phyloP scores from a whole-genome alignment of 1,284 basidiomycete genomes.

The Cutaneotrichosporon sp. region DNA sequence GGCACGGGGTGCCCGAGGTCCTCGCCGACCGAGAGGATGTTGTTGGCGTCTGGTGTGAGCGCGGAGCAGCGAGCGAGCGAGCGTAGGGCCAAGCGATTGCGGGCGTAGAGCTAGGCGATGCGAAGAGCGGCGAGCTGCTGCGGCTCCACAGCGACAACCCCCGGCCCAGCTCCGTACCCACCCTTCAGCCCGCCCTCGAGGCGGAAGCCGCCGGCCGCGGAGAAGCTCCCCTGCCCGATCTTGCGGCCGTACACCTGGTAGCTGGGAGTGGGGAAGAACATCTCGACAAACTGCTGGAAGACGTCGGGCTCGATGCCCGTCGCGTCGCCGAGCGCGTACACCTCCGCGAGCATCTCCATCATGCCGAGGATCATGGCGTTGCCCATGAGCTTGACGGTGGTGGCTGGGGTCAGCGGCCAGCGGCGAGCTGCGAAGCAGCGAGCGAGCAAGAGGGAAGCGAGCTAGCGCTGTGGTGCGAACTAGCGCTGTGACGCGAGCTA shows the following conservation, averaged over 20 bases:
- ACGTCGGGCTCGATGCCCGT: constrained; percentile 33
- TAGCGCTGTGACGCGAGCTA: no score
- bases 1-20: constrained; percentile 31
- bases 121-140: no score
- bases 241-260: constrained; percentile 43
- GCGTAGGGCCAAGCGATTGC: no score
- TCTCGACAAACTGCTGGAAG: constrained; percentile 34
- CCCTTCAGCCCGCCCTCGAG: constrained; percentile 44
- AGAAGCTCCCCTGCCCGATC: constrained; percentile 41
- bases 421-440: no score
- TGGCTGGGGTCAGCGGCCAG: constrained; percentile 31
- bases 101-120: no score
- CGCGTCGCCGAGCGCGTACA: constrained; percentile 41
- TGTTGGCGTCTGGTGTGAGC: constrained; percentile 23
- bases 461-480: no score
- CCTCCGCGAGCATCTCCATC: constrained; percentile 45
- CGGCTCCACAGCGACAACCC: no score
- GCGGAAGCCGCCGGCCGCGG: constrained; percentile 33
- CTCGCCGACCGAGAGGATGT: constrained; percentile 24
- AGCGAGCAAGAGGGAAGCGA: no score
- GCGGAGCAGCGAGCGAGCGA: no score
- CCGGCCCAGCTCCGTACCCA: no score
- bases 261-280: constrained; percentile 42
- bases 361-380: constrained; percentile 43
- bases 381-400: constrained; percentile 44